These are phyloP conservation scores for Aspergillus fumigatus DNA, from an alignment of 2,329 filamentous ascomycete genomes.

Conservation along the genomic window DNA sequence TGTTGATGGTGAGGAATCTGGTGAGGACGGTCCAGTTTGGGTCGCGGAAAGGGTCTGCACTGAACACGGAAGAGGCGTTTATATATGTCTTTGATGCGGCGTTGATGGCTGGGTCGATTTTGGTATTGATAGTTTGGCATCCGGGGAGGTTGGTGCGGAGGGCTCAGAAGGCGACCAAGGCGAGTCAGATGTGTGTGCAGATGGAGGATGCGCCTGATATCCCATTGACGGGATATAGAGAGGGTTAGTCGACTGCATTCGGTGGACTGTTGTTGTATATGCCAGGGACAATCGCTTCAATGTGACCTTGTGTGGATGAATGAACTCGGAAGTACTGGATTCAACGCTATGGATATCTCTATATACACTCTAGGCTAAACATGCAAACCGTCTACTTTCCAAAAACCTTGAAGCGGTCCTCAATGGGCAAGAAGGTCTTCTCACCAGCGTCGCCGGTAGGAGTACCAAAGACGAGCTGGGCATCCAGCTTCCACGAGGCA, in stretches of 20 bases:
- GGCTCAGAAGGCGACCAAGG: constrained; percentile 9
- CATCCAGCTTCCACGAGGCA: constrained; percentile 67
- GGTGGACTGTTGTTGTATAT: background rate
- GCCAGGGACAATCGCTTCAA: too few species aligned
- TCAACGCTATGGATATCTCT: background rate
- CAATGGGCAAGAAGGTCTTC: constrained; percentile 27
- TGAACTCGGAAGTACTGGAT: background rate
- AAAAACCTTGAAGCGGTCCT: constrained; percentile 32
- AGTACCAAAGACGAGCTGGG: constrained; percentile 75
- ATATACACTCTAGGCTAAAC: background rate
- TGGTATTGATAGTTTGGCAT: constrained; percentile 21
- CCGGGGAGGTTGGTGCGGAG: constrained; percentile 19
- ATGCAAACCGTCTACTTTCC: constrained; percentile 21
- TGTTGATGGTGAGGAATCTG: constrained; percentile 26
- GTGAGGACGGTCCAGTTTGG: constrained; percentile 28
- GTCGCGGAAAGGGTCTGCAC: constrained; percentile 3
- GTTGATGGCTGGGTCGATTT: constrained; percentile 22
- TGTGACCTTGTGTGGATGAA: too few species aligned
- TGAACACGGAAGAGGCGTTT: constrained; percentile 24
- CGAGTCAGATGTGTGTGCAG: constrained; percentile 5
- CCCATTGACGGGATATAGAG: constrained; percentile 12
- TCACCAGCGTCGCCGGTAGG: constrained; percentile 20
- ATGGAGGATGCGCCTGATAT: constrained; percentile 9
- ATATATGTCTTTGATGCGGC: constrained; percentile 32
- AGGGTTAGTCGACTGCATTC: background rate